Base-by-base conservation (phyloP, 176 grass and related monocot species). In the Saccharum spontaneum region DNA sequence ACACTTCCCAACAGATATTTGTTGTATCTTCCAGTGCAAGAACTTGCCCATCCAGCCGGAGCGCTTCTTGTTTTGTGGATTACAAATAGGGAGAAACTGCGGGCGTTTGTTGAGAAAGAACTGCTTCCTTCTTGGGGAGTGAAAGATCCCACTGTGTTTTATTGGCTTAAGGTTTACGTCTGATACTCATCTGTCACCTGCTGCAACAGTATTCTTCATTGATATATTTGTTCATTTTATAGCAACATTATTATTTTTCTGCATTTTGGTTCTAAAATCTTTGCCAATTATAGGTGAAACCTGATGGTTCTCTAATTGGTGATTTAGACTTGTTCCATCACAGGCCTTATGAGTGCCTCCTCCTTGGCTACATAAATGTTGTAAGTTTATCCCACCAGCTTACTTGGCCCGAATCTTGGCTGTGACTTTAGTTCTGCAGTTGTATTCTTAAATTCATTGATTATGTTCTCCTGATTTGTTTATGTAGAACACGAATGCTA, bases 261-360 rank as follows among this genome's bases (percentile, higher is more conserved):
- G 24, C 71, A 43, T 81, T 71, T 20, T 34, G 38, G 49, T 71
- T 62, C 63, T 89, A 85, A 76, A 62, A 11, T 48, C 39, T 80
- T 62, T 24, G 41, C 40, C 67, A 73, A 90, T 57, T 3, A 13
- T 87, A 98, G 96, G 96, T 95, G 30, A 95, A 90, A 79, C 75
- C 85, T 38, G 87, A 98, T 86, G 89, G 93, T 46, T 98, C 89
- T 34, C 82, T 98, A 71, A 95, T 98, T 83, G 82, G 93, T 46
- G 77, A 90, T 72, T 75, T 95, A 67, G 91, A 98, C 48, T 95
- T 95, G 62, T 95, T 98, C 89, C 93, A 95, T 94, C 96, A 98
- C 65, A 89, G 91, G 82, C 96, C 96, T 76, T 98, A 98, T 76
- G 96, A 98, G 71, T 95, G 89, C 77, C 88, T 98, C 78, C 89